Evolutionary conservation across 441 rosid genomes (phyloP).

Genomic region (Populus hybrid): DNA sequence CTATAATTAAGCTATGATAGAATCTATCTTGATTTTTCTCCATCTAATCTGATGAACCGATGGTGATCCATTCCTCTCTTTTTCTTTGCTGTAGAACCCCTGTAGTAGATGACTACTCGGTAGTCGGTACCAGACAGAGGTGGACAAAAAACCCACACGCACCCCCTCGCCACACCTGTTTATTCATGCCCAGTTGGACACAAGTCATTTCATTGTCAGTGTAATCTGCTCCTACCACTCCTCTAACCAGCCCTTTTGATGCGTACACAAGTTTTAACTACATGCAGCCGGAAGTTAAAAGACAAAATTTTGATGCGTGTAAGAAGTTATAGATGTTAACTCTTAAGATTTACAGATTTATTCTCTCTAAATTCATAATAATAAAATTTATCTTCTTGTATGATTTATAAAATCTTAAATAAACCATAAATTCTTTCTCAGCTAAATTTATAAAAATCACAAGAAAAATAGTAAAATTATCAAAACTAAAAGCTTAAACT

Average conservation of each 20-base stretch:
- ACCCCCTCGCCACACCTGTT: slow-evolving; percentile 34
- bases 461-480: too few relatives aligned
- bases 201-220: slow-evolving; percentile 38
- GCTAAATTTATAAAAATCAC: too few relatives aligned
- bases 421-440: too few relatives aligned
- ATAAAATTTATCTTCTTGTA: too few relatives aligned
- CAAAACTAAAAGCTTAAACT: too few relatives aligned
- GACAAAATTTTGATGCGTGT: too few relatives aligned
- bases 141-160: slow-evolving; percentile 23
- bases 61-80: not conserved
- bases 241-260: slow-evolving; percentile 3
- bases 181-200: slow-evolving; percentile 26
- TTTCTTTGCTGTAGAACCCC: slow-evolving; percentile 21
- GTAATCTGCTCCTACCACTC: slow-evolving; percentile 22
- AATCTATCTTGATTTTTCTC: not conserved
- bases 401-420: too few relatives aligned
- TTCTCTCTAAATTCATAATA: too few relatives aligned
- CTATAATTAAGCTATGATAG: not conserved
- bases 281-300: too few relatives aligned
- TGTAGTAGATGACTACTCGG: slow-evolving; percentile 7
- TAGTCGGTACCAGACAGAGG: slow-evolving; percentile 15
- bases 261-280: too few relatives aligned
- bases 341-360: too few relatives aligned
- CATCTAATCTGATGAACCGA: not conserved
- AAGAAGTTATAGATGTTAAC: too few relatives aligned